Evolutionary conservation across 2,329 filamentous ascomycete species (phyloP), one percentile per base, ranked within the genome.

Genomic region (Huntiella bhutanensis): DNA sequence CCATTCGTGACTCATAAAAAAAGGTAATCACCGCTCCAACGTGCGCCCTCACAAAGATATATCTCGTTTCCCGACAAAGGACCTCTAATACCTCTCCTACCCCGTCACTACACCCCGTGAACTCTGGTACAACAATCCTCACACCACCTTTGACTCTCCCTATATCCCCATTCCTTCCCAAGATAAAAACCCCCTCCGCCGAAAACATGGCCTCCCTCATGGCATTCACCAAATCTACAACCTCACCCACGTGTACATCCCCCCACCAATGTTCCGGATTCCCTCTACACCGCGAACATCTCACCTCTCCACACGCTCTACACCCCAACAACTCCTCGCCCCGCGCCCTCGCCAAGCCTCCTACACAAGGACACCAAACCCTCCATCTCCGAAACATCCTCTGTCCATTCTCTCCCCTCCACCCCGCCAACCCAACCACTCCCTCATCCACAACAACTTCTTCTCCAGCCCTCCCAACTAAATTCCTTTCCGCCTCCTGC

Each of bases 271-370:
- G 64, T 0, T 38, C 33, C 0, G 64, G 64, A 32, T 66, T 66
- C 1, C 63, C 62, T 6, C 54, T 53, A 47, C 65, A 67, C 22
- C 50, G 54, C 8, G 50, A 49, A 53, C 64, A 67, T 11, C 62
- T 59, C n/a, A 58, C 58, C 5, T 55, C 55, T 5, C 48, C 52
- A 48, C 64, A 67, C 4, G 53, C 50, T 0, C 35, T n/a, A 47
- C 64, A 67, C 5, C 33, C 38, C 7, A 52, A 41, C 41, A 55
- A 4, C 7, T 56, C 53, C 2, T 53, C 42, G 1, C 53, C 49
- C 3, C 55, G 53, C 36, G 55, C 59, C 34, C 60, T 58, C 10
- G 17, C 38, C 19, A 57, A 59, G 7, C 54, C 55, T 5, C 55
- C 54, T 17, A 60, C 58, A 48, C 62, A 64, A 34, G 52, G 58